Evolutionary conservation across 2,329 filamentous ascomycete genomes (phyloP).

Genomic region (Cucurbitaria berberidis): DNA sequence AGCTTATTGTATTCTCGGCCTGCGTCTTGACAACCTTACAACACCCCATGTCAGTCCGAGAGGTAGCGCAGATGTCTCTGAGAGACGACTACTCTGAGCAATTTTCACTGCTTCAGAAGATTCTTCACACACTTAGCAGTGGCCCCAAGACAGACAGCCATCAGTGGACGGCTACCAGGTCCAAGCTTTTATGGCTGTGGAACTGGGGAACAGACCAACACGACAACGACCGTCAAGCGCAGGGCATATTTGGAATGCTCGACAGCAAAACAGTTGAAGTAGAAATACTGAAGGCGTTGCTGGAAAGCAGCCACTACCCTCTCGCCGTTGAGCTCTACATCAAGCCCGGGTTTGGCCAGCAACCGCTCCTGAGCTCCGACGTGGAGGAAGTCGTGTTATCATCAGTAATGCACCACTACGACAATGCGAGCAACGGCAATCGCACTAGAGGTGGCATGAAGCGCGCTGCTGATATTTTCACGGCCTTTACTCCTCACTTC

Average conservation of each 20-base stretch:
- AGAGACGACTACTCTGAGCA: constrained; percentile 70
- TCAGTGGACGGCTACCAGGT: constrained; percentile 57
- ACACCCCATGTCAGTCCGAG: constrained; percentile 49
- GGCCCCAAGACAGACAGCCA: constrained; percentile 66
- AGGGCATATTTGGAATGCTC: constrained; percentile 65
- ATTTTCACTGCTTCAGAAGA: constrained; percentile 62
- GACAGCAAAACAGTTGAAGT: constrained; percentile 68
- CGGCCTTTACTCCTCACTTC: constrained; percentile 67
- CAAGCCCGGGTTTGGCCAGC: constrained; percentile 60
- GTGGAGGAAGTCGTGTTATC: constrained; percentile 67
- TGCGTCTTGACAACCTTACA: constrained; percentile 52
- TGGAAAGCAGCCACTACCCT: constrained; percentile 67
- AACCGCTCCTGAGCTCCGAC: constrained; percentile 57
- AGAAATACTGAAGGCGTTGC: constrained; percentile 72
- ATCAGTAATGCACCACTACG: constrained; percentile 73
- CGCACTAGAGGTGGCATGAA: constrained; percentile 76
- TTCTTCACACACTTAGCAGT: constrained; percentile 62
- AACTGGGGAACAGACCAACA: constrained; percentile 67
- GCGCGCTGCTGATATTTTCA: constrained; percentile 67
- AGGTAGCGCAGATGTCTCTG: constrained; percentile 66
- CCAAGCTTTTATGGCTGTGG: constrained; percentile 74
- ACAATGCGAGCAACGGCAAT: constrained; percentile 83
- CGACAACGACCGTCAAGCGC: constrained; percentile 46
- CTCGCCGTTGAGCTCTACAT: constrained; percentile 65
- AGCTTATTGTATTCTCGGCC: constrained; percentile 64